Conservation (phyloP, 139 green algal genomes). For the Chlamydomonas schloesseri region DNA sequence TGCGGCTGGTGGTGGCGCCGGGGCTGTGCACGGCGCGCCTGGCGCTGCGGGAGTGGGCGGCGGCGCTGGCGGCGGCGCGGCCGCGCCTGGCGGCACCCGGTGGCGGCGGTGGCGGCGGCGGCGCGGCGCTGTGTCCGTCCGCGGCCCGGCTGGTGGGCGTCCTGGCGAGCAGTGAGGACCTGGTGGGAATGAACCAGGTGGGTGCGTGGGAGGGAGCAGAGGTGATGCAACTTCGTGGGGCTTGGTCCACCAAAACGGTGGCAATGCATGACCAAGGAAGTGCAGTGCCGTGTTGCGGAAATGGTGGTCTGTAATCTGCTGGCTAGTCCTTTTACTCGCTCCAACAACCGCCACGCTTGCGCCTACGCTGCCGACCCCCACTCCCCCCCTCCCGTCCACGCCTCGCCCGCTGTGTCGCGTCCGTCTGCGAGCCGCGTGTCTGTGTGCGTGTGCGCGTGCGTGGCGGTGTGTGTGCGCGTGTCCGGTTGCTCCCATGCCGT, state of each 20-base stretch:
- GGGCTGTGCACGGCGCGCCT: background rate
- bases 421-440: too few relatives aligned
- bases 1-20: background rate
- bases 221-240: background rate
- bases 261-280: too few relatives aligned
- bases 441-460: too few relatives aligned
- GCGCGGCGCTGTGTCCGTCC: conserved; percentile 4
- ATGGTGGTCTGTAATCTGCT: too few relatives aligned
- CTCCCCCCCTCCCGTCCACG: too few relatives aligned
- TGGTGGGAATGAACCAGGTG: conserved; percentile 45
- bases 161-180: conserved; percentile 29
- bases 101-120: background rate
- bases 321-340: too few relatives aligned
- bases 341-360: too few relatives aligned
- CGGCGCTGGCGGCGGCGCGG: background rate
- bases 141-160: conserved; percentile 1
- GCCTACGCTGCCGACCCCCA: too few relatives aligned
- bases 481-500: too few relatives aligned
- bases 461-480: too few relatives aligned
- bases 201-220: background rate
- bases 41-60: conserved; percentile 24
- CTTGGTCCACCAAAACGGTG: background rate
- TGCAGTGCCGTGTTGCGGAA: too few relatives aligned
- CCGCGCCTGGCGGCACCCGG: background rate
- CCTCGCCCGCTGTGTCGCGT: too few relatives aligned